phyloP scores from a whole-genome alignment of 257 asterid species.

The Solanum rostratum region DNA sequence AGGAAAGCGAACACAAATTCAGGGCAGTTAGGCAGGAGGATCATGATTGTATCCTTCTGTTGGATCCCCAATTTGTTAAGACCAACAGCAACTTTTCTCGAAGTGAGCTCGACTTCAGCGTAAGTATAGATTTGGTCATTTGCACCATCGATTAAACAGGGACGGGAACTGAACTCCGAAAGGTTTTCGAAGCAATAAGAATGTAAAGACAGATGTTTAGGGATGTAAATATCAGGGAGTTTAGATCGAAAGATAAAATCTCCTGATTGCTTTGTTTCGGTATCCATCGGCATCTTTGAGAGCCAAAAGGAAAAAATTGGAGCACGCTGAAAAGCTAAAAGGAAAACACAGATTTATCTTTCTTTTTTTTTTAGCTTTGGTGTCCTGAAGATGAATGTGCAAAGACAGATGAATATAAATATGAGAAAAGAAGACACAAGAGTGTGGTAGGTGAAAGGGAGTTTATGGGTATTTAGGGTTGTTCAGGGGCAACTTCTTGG shows the following conservation, averaged over 20 bases:
- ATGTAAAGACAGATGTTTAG: constrained; percentile 60
- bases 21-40: constrained; percentile 68
- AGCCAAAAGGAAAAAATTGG: background rate
- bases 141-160: constrained; percentile 67
- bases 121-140: constrained; percentile 42
- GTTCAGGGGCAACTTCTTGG: constrained; percentile 25
- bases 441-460: constrained; percentile 26
- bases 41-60: constrained; percentile 69
- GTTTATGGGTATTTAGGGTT: constrained; percentile 27
- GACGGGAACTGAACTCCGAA: constrained; percentile 18
- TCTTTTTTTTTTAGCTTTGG: background rate
- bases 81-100: constrained; percentile 47
- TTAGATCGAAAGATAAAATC: constrained; percentile 67
- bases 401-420: constrained; percentile 21
- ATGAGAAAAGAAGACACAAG: background rate
- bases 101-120: constrained; percentile 42
- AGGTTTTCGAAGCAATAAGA: constrained; percentile 73
- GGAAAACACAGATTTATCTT: background rate
- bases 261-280: constrained; percentile 6
- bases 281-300: constrained; percentile 19
- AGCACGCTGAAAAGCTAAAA: background rate
- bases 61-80: constrained; percentile 46
- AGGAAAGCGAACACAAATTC: constrained; percentile 78
- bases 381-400: constrained; percentile 18
- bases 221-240: constrained; percentile 67